Base-by-base conservation (phyloP, 495 filamentous ascomycete species). In the Lophium mytilinum region DNA sequence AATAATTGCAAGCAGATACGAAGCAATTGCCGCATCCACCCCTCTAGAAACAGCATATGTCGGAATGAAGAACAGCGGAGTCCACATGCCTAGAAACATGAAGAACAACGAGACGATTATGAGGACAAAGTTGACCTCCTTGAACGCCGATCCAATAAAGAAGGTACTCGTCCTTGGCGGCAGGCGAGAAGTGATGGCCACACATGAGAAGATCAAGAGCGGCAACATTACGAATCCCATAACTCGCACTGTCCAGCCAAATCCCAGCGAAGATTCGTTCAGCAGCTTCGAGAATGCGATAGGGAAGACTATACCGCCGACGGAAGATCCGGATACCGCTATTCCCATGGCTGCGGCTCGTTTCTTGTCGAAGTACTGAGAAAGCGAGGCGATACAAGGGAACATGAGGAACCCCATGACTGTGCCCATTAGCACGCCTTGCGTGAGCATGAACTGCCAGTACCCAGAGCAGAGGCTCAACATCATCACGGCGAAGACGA, bases 371-470 rank as follows among this genome's bases (percentile, higher is more conserved):
- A 88, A 81, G 55, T 76, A 79, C 51, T 82, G 77, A 9, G 75
- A 71, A 1, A 81, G 71, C 0, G 77, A 73, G 0, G 75, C 77
- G 8, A 84, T 64, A 35, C 73, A 69, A 0, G 83, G 82, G 52
- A 78, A 74, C 18, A 72, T 66, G 5, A 82, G 63, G 19, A 85
- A 57, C 0, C 74, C 69, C 63, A 77, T 77, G 15, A 70, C 72
- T 0, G 77, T 60, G 0, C 82, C 82, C 1, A 77, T 68, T 0
- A 85, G 67, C 2, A 86, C 55, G 2, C 79, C 81, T 62, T 86
- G 83, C 0, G 76, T 75, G 9, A 87, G 78, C 53, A 68, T 62
- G 58, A 87, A 80, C 46, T 87, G 81, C 60, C 75, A 86, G 67
- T 80, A 83, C 37, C 77, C 46, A 4, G 66, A 68, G 64, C 81